Evolutionary conservation across 345 rosid genomes (phyloP).

Genomic region (Boechera divaricarpa): DNA sequence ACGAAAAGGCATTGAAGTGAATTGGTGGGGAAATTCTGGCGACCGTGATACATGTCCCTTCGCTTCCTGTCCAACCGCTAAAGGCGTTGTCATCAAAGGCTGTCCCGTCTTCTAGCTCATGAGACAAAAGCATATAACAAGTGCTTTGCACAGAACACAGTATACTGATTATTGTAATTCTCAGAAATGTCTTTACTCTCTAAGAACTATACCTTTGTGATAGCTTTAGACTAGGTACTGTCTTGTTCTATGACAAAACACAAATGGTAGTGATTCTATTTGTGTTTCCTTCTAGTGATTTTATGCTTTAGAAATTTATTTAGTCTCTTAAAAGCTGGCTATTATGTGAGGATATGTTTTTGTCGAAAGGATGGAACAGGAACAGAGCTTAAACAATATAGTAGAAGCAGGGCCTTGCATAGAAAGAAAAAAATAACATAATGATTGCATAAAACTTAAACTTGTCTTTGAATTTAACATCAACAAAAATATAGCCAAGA

Average conservation of each 20-base stretch:
- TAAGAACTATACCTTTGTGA: conserved; percentile 19
- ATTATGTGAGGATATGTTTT: background rate
- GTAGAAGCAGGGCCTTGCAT: conserved; percentile 20
- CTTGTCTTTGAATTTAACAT: conserved; percentile 23
- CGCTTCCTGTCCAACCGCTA: conserved; percentile 77
- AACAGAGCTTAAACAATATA: conserved; percentile 22
- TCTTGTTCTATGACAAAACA: background rate
- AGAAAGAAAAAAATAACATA: conserved; percentile 14
- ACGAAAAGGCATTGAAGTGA: conserved; percentile 48
- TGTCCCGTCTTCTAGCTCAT: conserved; percentile 62
- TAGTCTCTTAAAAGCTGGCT: background rate
- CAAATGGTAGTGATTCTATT: conserved; percentile 8
- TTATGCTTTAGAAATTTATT: background rate
- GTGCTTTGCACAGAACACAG: conserved; percentile 29
- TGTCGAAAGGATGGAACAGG: background rate
- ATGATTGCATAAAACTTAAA: conserved; percentile 23
- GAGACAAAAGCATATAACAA: conserved; percentile 15
- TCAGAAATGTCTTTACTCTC: conserved; percentile 25
- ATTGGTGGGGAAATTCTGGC: conserved; percentile 83
- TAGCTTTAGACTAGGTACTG: conserved; percentile 29
- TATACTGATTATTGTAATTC: conserved; percentile 11
- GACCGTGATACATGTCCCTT: conserved; percentile 74
- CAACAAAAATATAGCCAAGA: conserved; percentile 18
- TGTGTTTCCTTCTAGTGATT: no score
- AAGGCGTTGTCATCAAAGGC: conserved; percentile 56